phyloP scores from a whole-genome alignment of 2,329 filamentous ascomycete species.

The Atkinsonella texensis region DNA sequence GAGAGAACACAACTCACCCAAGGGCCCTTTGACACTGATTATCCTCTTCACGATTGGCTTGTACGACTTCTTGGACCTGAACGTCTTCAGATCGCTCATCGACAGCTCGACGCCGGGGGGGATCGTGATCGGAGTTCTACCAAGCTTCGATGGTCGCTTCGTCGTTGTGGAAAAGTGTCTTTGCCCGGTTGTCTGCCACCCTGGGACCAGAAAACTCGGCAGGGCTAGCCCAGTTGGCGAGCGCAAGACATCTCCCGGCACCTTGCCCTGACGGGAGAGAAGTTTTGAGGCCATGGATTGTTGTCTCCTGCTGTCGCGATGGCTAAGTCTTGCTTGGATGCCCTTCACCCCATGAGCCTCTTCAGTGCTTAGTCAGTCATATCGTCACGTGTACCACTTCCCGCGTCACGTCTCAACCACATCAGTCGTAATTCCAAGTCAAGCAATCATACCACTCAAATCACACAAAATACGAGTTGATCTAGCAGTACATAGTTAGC shows the following conservation, averaged over 20 bases:
- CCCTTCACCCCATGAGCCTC: constrained; percentile 4
- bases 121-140: constrained; percentile 65
- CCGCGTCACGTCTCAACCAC: neutral
- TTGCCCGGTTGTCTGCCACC: constrained; percentile 39
- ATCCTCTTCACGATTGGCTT: constrained; percentile 50
- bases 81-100: constrained; percentile 48
- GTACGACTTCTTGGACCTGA: constrained; percentile 45
- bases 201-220: constrained; percentile 61
- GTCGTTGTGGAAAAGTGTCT: constrained; percentile 59
- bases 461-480: neutral
- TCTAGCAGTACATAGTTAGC: too few relatives aligned
- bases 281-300: constrained; percentile 43
- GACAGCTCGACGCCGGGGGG: constrained; percentile 73
- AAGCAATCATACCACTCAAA: neutral
- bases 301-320: constrained; percentile 5
- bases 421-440: neutral
- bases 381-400: constrained; percentile 5
- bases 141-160: constrained; percentile 66
- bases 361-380: constrained; percentile 13
- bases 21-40: constrained; percentile 67
- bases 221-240: constrained; percentile 40
- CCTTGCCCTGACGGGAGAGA: constrained; percentile 48
- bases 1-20: constrained; percentile 44
- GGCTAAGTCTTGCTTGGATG: neutral
- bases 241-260: constrained; percentile 43